These are phyloP conservation scores for Glutinoglossum americanum DNA, from an alignment of 495 filamentous ascomycete genomes.

Conservation along the genomic window DNA sequence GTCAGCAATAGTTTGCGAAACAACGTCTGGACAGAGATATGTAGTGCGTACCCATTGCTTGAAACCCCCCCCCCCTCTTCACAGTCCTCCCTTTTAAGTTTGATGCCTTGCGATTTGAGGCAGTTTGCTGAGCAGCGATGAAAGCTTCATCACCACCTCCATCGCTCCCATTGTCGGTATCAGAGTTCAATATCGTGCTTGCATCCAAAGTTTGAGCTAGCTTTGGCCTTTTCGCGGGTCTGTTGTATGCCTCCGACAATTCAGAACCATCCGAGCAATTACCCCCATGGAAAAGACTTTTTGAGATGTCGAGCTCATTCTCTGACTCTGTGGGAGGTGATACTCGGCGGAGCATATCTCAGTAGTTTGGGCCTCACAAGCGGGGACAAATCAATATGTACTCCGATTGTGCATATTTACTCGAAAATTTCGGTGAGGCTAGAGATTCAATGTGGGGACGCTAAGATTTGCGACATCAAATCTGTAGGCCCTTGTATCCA, in stretches of 20 bases:
- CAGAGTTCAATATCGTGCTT: constrained; percentile 25
- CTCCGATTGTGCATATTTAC: too few relatives aligned
- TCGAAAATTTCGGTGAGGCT: background rate
- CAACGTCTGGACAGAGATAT: background rate
- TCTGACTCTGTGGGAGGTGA: constrained; percentile 73
- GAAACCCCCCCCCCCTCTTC: constrained; percentile 91
- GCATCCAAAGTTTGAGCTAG: constrained; percentile 20
- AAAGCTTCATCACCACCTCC: constrained; percentile 65
- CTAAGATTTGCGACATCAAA: background rate
- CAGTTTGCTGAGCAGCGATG: constrained; percentile 66
- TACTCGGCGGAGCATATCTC: constrained; percentile 33
- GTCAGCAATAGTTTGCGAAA: background rate
- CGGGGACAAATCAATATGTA: background rate
- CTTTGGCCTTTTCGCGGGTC: constrained; percentile 12
- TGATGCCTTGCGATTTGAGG: constrained; percentile 61
- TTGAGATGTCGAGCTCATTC: constrained; percentile 77
- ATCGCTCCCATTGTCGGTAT: constrained; percentile 24
- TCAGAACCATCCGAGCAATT: constrained; percentile 20
- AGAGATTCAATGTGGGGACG: background rate
- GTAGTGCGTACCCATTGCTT: constrained; percentile 53
- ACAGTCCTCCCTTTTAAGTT: constrained; percentile 67
- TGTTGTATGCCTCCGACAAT: constrained; percentile 9
- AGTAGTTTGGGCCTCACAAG: background rate
- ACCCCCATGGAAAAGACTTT: constrained; percentile 44
- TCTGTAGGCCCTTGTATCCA: too few relatives aligned